Evolutionary conservation across 1,284 basidiomycete species (phyloP).

Genomic region (Xerocomus amazonicus): DNA sequence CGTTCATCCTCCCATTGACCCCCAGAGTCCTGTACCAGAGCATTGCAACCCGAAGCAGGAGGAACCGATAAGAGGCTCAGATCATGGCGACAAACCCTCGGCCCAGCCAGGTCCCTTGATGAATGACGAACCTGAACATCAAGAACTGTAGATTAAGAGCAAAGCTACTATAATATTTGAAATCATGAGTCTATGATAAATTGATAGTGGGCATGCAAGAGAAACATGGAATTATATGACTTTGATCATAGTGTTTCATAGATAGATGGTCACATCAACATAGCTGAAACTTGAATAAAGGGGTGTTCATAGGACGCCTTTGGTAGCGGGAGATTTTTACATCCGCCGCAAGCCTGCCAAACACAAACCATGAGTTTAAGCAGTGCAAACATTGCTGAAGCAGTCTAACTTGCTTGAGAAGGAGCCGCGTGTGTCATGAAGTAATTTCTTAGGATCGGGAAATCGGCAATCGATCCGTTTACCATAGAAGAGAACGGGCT

Average conservation of each 20-base stretch:
- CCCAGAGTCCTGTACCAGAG: slow-evolving; percentile 70
- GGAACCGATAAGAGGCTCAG: slow-evolving; percentile 16
- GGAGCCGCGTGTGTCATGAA: slow-evolving; percentile 61
- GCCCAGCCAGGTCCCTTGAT: slow-evolving; percentile 10
- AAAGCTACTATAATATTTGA: slow-evolving; percentile 9
- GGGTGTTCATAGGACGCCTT: neutral
- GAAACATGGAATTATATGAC: slow-evolving; percentile 22
- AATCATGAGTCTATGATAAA: slow-evolving; percentile 18
- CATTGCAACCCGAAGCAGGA: slow-evolving; percentile 69
- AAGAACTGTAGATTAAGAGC: slow-evolving; percentile 37
- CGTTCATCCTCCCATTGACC: slow-evolving; percentile 74
- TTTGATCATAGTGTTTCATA: slow-evolving; percentile 24
- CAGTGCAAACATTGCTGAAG: slow-evolving; percentile 15
- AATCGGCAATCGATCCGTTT: slow-evolving; percentile 74
- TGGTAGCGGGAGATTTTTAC: slow-evolving; percentile 13
- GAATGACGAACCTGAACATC: slow-evolving; percentile 25
- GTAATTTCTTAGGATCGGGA: slow-evolving; percentile 74
- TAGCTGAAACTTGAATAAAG: slow-evolving; percentile 11
- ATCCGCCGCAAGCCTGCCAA: slow-evolving; percentile 31
- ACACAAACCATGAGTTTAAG: slow-evolving; percentile 27
- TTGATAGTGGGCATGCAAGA: slow-evolving; percentile 20
- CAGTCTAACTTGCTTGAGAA: slow-evolving; percentile 31
- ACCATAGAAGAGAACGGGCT: slow-evolving; percentile 65
- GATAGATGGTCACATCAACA: slow-evolving; percentile 31
- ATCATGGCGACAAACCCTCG: slow-evolving; percentile 8